These are phyloP conservation scores for Alternaria postmessia DNA, from an alignment of 2,329 filamentous ascomycete genomes.

Conservation along the genomic window DNA sequence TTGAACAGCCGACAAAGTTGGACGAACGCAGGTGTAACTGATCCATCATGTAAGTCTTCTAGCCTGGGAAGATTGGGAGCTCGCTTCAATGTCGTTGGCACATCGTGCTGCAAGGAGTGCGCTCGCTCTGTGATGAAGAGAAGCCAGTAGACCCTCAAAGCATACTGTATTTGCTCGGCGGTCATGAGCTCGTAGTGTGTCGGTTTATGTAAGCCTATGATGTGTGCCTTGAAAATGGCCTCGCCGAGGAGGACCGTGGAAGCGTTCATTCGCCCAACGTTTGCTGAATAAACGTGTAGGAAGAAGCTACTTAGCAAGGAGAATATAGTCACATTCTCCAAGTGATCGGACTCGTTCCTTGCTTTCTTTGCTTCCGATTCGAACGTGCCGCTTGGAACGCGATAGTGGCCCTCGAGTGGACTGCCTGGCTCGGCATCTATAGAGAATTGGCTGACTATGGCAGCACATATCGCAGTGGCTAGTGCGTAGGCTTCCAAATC, in stretches of 20 bases:
- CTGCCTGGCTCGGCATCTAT: constrained; percentile 43
- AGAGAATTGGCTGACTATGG: constrained; percentile 47
- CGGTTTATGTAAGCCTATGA: constrained; percentile 41
- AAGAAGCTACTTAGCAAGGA: constrained; percentile 46
- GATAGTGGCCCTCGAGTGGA: constrained; percentile 43
- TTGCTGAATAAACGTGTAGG: constrained; percentile 46
- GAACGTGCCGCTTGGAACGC: constrained; percentile 41
- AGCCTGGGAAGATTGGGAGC: constrained; percentile 38
- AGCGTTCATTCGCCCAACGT: constrained; percentile 45
- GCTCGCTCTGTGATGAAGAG: constrained; percentile 49
- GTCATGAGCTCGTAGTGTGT: constrained; percentile 37
- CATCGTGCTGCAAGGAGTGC: constrained; percentile 48
- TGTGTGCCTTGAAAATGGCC: constrained; percentile 46
- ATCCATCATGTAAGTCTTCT: constrained; percentile 43
- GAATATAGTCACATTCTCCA: constrained; percentile 42
- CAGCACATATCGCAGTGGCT: constrained; percentile 45
- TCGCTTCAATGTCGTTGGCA: constrained; percentile 43
- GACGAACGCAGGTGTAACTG: constrained; percentile 44
- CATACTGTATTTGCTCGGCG: constrained; percentile 38
- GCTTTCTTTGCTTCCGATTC: constrained; percentile 41
- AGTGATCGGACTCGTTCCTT: constrained; percentile 40
- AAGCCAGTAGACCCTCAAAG: constrained; percentile 46
- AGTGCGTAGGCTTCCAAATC: constrained; percentile 45
- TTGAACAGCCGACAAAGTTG: constrained; percentile 47
- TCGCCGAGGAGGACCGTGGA: constrained; percentile 46